Base-by-base conservation (phyloP, 116 monocot species). In the Trichopus zeylanicus region DNA sequence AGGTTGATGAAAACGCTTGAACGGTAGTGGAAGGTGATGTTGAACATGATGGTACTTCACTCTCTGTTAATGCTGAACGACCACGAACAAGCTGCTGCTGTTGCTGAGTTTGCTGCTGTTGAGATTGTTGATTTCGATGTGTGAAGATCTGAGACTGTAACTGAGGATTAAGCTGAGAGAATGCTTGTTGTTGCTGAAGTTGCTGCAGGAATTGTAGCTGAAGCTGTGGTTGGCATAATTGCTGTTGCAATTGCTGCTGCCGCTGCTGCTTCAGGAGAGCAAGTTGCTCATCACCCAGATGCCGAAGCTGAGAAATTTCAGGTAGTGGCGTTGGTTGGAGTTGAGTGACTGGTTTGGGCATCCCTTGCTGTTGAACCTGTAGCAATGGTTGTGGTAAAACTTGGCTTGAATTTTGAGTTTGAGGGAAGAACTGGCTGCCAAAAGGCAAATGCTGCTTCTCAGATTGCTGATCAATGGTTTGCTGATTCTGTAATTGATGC, bases 181-280 rank as follows among this genome's bases (percentile, higher is more conserved):
- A 26, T 31, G 56, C 7, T 55, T 70, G 64, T 16, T 75, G 75
- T 51, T 78, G 67, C 60, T 78, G 78, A 28, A 75, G 56, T 26
- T 70, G 72, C 49, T 86, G 86, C 26, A 86, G 71, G 39, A 86
- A 61, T 58, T 86, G 74, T 26, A 86, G 53, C 55, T 81, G 85
- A 31, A 67, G 52, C 67, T 80, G 68, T 8, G 60, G 61, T 57
- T 74, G 74, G 15, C 48, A 57, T 24, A 70, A 51, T 31, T 73
- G 33, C 11, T 59, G 22, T 37, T 59, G 79, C 7, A 71, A 16
- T 28, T 69, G 62, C 33, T 75, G 78, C 28, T 58, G 65, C 26
- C 69, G 82, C 49, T 81, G 78, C 39, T 60, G 68, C 61, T 78
- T 70, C 20, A 70, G 55, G 6, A 82, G 56, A 59, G 57, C 47